Evolutionary conservation across 441 rosid genomes (phyloP).

Genomic region (Sinapis alba): DNA sequence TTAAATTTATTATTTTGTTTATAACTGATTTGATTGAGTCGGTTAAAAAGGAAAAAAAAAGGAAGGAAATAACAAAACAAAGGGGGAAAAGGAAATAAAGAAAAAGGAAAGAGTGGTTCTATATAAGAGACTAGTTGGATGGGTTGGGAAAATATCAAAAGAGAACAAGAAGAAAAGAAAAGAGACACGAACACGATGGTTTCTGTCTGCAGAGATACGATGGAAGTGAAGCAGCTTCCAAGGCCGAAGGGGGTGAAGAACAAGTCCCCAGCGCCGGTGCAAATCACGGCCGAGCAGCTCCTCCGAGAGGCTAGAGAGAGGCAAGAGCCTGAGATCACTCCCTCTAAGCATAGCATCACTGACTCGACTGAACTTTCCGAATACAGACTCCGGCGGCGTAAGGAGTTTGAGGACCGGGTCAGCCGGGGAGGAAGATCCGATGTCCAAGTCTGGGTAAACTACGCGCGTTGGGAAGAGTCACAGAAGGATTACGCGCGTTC

Average conservation of each 20-base stretch:
- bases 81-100: too few species aligned
- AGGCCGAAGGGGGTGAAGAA: not conserved
- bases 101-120: too few species aligned
- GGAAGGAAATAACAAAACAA: too few species aligned
- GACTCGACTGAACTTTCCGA: slow-evolving; percentile 49
- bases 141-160: too few species aligned
- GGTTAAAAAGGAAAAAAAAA: too few species aligned
- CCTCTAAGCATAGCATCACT: slow-evolving; percentile 65
- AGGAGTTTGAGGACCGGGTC: not conserved
- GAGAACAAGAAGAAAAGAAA: too few species aligned
- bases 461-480: slow-evolving; percentile 79
- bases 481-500: slow-evolving; percentile 50
- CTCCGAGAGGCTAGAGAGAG: slow-evolving; percentile 71
- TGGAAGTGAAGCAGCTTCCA: not conserved
- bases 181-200: too few species aligned
- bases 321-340: slow-evolving; percentile 60
- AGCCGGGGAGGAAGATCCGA: slow-evolving; percentile 48
- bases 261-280: not conserved
- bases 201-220: not conserved
- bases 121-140: too few species aligned
- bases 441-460: slow-evolving; percentile 61
- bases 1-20: too few species aligned
- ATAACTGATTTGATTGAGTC: too few species aligned
- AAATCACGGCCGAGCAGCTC: slow-evolving; percentile 38
- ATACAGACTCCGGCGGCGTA: slow-evolving; percentile 6